Evolutionary conservation across 2,329 filamentous ascomycete species (phyloP), one percentile per base, ranked within the genome.

Genomic region (Dichotomopilus funicola): DNA sequence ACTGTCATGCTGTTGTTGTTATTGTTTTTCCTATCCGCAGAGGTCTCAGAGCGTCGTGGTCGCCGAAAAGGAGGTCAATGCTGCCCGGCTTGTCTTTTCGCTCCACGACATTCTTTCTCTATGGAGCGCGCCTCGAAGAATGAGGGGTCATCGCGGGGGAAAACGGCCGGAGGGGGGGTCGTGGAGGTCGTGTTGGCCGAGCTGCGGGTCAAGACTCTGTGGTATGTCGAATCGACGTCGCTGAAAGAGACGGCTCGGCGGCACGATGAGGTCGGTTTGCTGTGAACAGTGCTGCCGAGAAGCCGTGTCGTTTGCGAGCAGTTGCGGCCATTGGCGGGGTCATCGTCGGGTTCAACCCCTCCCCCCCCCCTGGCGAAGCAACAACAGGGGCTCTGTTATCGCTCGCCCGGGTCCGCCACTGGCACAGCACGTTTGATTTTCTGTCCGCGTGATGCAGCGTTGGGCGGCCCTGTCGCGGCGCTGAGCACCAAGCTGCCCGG

Each of bases 221-320:
- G 19, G 33, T 40, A 44, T 10, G 13, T n/a, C 5, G 38, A 34
- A 34, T 43, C 49, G 31, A 13, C 31, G 31, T 12, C 8, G 34
- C 31, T 51, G 49, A 44, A 55, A 51, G 38, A 54, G 13, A 49
- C 57, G 57, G 51, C 57, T 56, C 19, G 19, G 19, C 19, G 19
- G 19, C 19, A 27, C 19, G 19, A 27, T 27, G 19, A 27, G 19
- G 27, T 57, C 63, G 62, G 62, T 12, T 64, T 63, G 61, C 63
- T 65, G 9, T 49, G 63, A 63, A 61, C 37, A 59, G 63, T 41
- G 50, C 54, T 59, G 55, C 62, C 63, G 61, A 61, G 61, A 54
- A 51, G 19, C 19, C 48, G 56, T 49, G 37, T 46, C 51, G 38
- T 31, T 48, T 48, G 49, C 6, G 43, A 33, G 45, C 46, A 48